phyloP scores from a whole-genome alignment of 176 grass and related monocot genomes.

The Oryza nivara region DNA sequence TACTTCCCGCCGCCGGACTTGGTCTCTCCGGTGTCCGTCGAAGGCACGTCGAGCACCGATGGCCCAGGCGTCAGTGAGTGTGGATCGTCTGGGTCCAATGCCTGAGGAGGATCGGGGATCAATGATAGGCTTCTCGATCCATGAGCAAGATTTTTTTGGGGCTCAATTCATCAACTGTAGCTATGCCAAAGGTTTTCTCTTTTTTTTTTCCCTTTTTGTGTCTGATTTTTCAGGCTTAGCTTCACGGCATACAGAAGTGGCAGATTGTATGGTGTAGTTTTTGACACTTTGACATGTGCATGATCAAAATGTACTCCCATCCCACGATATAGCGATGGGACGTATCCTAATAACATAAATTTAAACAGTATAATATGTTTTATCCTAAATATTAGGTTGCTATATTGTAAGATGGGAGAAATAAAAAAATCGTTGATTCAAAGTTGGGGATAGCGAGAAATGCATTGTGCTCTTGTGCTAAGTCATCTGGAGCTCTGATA shows the following conservation, averaged over 20 bases:
- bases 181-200: not conserved
- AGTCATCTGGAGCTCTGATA: no score
- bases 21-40: conserved; percentile 25
- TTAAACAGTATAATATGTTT: no score
- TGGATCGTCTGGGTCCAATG: conserved; percentile 33
- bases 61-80: not conserved
- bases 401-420: no score
- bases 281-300: no score
- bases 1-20: conserved; percentile 55
- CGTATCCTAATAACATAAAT: no score
- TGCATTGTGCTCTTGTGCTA: no score
- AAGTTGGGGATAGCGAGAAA: no score
- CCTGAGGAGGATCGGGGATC: not conserved
- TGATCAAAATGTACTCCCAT: no score
- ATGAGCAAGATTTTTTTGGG: conserved; percentile 8
- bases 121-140: conserved; percentile 31
- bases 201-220: not conserved
- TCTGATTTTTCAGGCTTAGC: not conserved
- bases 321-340: no score
- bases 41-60: not conserved
- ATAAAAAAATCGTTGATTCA: no score
- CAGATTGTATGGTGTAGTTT: not conserved
- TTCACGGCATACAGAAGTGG: not conserved
- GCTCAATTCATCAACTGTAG: not conserved
- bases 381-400: no score